phyloP scores from a whole-genome alignment of 306 rosid species.

The Alnus rubra region DNA sequence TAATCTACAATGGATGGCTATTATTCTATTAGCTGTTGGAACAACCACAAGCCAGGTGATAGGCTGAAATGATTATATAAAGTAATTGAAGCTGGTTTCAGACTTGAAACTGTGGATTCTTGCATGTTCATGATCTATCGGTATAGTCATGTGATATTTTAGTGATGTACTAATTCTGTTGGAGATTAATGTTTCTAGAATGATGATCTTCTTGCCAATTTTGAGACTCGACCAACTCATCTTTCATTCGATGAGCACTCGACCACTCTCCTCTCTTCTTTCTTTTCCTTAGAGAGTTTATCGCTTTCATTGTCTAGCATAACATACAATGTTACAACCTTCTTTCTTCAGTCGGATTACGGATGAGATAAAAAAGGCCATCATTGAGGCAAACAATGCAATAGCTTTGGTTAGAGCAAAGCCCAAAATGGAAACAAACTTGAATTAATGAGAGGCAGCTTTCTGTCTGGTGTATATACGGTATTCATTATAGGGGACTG shows the following conservation, averaged over 20 bases:
- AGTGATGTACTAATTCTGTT: background rate
- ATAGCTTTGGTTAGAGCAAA: too few relatives aligned
- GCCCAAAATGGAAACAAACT: background rate
- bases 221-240: too few relatives aligned
- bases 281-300: too few relatives aligned
- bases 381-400: too few relatives aligned
- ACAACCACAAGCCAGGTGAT: slow-evolving; percentile 96
- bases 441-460: background rate
- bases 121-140: background rate
- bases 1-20: slow-evolving; percentile 86
- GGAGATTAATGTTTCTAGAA: background rate
- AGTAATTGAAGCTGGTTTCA: background rate
- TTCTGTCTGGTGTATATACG: background rate
- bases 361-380: too few relatives aligned
- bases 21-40: slow-evolving; percentile 85
- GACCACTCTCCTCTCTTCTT: too few relatives aligned
- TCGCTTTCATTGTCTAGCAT: too few relatives aligned
- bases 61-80: too few relatives aligned
- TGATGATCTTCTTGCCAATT: background rate
- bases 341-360: too few relatives aligned
- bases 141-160: background rate
- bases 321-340: too few relatives aligned
- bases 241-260: too few relatives aligned
- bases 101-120: background rate
- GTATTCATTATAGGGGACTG: background rate